A percentile compares a stretch with the other conserved stretches of the same genome.
Conservation (phyloP, 352 stramenopile genomes). For the Phytophthora cryptogea region DNA sequence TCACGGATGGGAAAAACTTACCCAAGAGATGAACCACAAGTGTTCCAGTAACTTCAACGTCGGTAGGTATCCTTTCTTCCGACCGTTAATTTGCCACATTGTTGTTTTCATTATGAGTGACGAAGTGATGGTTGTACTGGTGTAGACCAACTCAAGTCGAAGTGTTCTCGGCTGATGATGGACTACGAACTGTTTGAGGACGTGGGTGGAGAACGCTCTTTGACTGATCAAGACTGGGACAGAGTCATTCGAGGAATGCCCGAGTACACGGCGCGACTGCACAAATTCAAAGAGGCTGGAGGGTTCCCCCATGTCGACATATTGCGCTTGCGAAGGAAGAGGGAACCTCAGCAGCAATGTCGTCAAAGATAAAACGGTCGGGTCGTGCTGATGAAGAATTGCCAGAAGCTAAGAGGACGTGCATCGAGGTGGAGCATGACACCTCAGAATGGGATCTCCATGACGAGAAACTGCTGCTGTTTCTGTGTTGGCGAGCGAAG, state of each 20-base stretch:
- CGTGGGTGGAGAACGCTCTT: conserved; percentile 16
- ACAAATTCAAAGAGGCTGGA: conserved; percentile 20
- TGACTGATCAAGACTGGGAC: conserved; percentile 30
- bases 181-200: conserved; percentile 39
- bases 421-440: background rate
- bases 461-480: conserved; percentile 36
- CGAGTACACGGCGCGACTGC: conserved; percentile 22
- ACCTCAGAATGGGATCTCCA: conserved; percentile 2
- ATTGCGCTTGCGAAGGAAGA: conserved; percentile 23
- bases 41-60: conserved; percentile 33
- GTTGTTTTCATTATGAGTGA: conserved; percentile 1
- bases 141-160: conserved; percentile 39
- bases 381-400: background rate
- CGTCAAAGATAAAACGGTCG: conserved; percentile 2
- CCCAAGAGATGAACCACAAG: conserved; percentile 29
- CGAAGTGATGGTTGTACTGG: background rate
- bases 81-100: conserved; percentile 1
- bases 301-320: conserved; percentile 25
- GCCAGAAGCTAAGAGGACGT: conserved; percentile 13
- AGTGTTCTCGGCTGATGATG: conserved; percentile 36
- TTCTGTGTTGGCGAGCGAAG: conserved; percentile 31
- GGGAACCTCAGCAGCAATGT: no score
- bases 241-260: conserved; percentile 28
- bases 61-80: conserved; percentile 13
- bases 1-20: conserved; percentile 27